Conservation (phyloP, 2,329 filamentous ascomycete species). For the Trichoderma sp. region DNA sequence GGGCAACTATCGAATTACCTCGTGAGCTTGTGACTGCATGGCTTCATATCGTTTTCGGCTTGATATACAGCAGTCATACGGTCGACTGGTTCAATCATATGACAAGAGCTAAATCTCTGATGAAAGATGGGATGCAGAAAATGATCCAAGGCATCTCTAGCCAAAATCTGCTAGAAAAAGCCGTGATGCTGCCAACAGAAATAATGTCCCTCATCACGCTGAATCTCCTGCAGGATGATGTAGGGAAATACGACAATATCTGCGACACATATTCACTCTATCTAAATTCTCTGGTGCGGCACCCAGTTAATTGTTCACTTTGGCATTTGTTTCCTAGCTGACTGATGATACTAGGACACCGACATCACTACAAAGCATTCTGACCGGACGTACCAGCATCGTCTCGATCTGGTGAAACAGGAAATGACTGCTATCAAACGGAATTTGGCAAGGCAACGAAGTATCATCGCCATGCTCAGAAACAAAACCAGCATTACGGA, state of each 20-base stretch:
- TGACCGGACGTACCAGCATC: slow-evolving; percentile 45
- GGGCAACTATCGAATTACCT: slow-evolving; percentile 38
- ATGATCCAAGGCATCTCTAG: slow-evolving; percentile 40
- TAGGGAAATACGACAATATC: slow-evolving; percentile 42
- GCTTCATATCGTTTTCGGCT: slow-evolving; percentile 44
- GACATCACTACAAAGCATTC: slow-evolving; percentile 44
- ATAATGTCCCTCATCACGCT: slow-evolving; percentile 44
- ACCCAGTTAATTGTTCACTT: too few species aligned
- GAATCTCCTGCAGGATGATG: slow-evolving; percentile 44
- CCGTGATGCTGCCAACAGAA: slow-evolving; percentile 46
- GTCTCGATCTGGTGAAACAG: slow-evolving; percentile 44
- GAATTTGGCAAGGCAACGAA: slow-evolving; percentile 39
- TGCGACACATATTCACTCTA: slow-evolving; percentile 47
- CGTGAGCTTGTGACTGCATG: slow-evolving; percentile 44
- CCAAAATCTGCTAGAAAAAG: slow-evolving; percentile 39
- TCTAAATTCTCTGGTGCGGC: slow-evolving; percentile 43
- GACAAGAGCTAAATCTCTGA: slow-evolving; percentile 33
- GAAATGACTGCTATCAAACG: slow-evolving; percentile 44
- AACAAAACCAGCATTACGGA: slow-evolving; percentile 24
- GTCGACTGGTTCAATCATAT: slow-evolving; percentile 38
- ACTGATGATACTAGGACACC: slow-evolving; percentile 39
- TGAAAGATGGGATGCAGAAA: slow-evolving; percentile 41
- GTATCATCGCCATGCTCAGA: slow-evolving; percentile 34
- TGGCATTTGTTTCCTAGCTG: neutral
- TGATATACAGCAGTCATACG: slow-evolving; percentile 31